phyloP scores from a whole-genome alignment of 1,284 basidiomycete genomes.

The Ustilago tritici region DNA sequence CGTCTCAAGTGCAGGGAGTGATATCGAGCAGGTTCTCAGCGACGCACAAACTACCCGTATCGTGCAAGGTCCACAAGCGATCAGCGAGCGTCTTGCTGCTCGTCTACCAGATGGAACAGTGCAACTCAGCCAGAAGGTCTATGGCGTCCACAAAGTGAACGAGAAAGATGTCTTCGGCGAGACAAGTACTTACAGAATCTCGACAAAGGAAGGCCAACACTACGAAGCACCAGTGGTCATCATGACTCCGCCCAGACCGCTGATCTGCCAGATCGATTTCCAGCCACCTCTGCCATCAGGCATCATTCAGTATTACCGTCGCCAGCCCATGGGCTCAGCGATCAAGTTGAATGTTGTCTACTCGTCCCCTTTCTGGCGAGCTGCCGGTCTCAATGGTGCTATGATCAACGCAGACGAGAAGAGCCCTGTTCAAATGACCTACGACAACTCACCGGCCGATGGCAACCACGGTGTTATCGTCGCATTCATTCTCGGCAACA shows the following conservation, averaged over 20 bases:
- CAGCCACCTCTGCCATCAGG: slow-evolving; percentile 41
- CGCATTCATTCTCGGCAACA: slow-evolving; percentile 46
- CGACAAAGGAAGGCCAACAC: slow-evolving; percentile 20
- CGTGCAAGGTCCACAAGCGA: slow-evolving; percentile 36
- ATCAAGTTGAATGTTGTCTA: slow-evolving; percentile 53
- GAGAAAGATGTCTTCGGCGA: neutral
- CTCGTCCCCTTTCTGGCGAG: slow-evolving; percentile 44
- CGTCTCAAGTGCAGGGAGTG: slow-evolving; percentile 39
- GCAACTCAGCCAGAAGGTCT: slow-evolving; percentile 24
- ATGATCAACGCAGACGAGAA: slow-evolving; percentile 45
- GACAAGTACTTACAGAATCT: slow-evolving; percentile 20
- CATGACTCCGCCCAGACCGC: slow-evolving; percentile 37
- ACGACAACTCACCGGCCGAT: slow-evolving; percentile 49
- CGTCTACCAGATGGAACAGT: slow-evolving; percentile 21
- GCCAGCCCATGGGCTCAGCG: slow-evolving; percentile 50
- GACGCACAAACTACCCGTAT: slow-evolving; percentile 48
- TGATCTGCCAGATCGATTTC: slow-evolving; percentile 46
- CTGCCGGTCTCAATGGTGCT: slow-evolving; percentile 34
- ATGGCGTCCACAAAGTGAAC: slow-evolving; percentile 14
- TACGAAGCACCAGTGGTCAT: slow-evolving; percentile 35
- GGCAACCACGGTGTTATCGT: slow-evolving; percentile 33
- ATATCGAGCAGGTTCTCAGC: slow-evolving; percentile 42
- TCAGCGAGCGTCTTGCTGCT: slow-evolving; percentile 37
- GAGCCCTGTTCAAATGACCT: slow-evolving; percentile 45
- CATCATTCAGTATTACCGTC: slow-evolving; percentile 44